These are phyloP conservation scores for Vachellia pachyceras DNA, from an alignment of 306 rosid genomes.

Conservation along the genomic window DNA sequence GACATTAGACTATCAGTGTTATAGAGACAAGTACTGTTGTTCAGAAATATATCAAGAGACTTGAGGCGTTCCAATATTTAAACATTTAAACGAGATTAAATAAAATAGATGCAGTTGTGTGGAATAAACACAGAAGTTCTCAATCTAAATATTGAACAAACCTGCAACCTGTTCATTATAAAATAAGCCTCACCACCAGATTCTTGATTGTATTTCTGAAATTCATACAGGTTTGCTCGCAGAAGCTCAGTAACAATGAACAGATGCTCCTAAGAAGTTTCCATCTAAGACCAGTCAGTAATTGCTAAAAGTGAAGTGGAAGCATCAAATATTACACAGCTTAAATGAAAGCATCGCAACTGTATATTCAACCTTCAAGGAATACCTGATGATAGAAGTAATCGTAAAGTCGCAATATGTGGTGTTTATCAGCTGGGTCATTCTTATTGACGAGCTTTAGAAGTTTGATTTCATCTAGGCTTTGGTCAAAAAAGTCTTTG, in stretches of 20 bases:
- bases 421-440: slow-evolving; percentile 80
- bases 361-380: slow-evolving; percentile 8
- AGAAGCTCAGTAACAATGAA: slow-evolving; percentile 96
- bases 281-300: slow-evolving; percentile 30
- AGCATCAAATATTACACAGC: neutral
- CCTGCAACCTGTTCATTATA: slow-evolving; percentile 87
- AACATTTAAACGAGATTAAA: neutral
- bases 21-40: neutral
- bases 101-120: neutral
- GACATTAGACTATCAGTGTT: neutral
- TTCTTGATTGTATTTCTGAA: slow-evolving; percentile 93
- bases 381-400: slow-evolving; percentile 95
- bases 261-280: slow-evolving; percentile 82
- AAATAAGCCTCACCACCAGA: slow-evolving; percentile 91
- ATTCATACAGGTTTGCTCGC: slow-evolving; percentile 90
- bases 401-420: slow-evolving; percentile 91
- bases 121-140: slow-evolving; percentile 26
- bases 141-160: slow-evolving; percentile 45
- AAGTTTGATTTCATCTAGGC: slow-evolving; percentile 97
- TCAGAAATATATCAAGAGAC: slow-evolving; percentile 11
- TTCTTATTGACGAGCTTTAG: slow-evolving; percentile 92
- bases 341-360: slow-evolving; percentile 18
- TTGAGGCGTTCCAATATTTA: neutral
- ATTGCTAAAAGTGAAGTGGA: slow-evolving; percentile 18
- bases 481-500: slow-evolving; percentile 96